Base-by-base conservation (phyloP, 176 grass and related monocot genomes). In the Triticum urartu region DNA sequence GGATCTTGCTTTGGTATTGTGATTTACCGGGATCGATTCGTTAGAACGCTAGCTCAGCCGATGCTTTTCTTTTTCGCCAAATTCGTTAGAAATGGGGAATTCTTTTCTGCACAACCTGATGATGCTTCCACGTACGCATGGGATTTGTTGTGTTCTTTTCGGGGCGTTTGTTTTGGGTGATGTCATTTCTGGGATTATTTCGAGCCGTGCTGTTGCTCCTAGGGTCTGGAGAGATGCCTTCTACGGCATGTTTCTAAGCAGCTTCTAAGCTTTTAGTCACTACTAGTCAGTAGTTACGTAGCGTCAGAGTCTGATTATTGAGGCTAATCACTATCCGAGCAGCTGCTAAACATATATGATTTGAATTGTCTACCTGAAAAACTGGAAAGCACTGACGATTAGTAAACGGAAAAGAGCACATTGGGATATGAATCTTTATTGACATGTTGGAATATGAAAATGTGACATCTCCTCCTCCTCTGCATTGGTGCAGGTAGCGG, bases 281-380 rank as follows among this genome's bases (percentile, higher is more conserved):
- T 18, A 54, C 14, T 54, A 54, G 0, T 34, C 33, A 30, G 28
- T 84, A 40, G 68, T 84, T 84, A 39, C 25, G 80, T 84, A 81
- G 59, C 42, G 20, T 73, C 25, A 73, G 66, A 45, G 20, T 59
- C 64, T 32, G 75, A 84, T 69, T 48, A 40, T 84, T 79, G 43
- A 59, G 48, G 39, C 32, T 91, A 76, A 63, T 91, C 68, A 75
- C 39, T 80, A 77, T 80, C 36, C 62, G 11, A 22, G 42, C 30
- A 83, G 52, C 8, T 83, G 40, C 40, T 11, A 42, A 50, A 7
- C 79, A 33, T 83, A 10, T 83, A 33, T 73, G 42, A 78, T 79
- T 56, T 83, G 17, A 43, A 75, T 76, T 28, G 47, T 80, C 64
- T 35, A 71, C 15, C 20, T 39, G 39, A 43, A 75, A 81, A 81